Percentiles rank a stretch among this genome's conserved stretches.
Evolutionary conservation across 345 rosid species (phyloP).

Genomic region (Aethionema arabicum): DNA sequence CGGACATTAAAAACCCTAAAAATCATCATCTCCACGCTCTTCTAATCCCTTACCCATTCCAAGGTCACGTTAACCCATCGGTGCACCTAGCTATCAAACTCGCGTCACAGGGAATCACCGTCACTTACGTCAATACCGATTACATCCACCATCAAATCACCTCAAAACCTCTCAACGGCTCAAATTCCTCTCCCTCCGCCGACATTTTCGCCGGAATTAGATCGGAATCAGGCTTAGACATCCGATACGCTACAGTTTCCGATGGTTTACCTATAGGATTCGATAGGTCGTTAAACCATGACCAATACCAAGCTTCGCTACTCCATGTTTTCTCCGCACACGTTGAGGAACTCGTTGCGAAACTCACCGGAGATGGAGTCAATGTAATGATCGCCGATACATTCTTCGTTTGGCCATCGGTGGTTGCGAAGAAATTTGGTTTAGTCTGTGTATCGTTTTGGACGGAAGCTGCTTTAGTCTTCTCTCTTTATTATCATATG

Average conservation of each 20-base stretch:
- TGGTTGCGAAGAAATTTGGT: slow-evolving; percentile 57
- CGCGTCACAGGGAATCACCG: slow-evolving; percentile 71
- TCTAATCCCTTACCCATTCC: slow-evolving; percentile 65
- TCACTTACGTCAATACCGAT: slow-evolving; percentile 69
- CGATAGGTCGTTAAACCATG: slow-evolving; percentile 73
- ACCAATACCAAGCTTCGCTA: slow-evolving; percentile 55
- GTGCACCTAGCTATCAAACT: slow-evolving; percentile 70
- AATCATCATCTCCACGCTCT: slow-evolving; percentile 53
- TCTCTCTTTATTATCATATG: slow-evolving; percentile 63
- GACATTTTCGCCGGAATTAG: slow-evolving; percentile 58
- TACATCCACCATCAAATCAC: slow-evolving; percentile 57
- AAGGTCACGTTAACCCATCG: slow-evolving; percentile 72
- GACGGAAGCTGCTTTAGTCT: slow-evolving; percentile 81
- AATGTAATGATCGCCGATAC: slow-evolving; percentile 67
- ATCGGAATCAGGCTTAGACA: slow-evolving; percentile 56
- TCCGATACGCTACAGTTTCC: slow-evolving; percentile 62
- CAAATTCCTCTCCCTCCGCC: neutral
- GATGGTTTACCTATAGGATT: slow-evolving; percentile 71
- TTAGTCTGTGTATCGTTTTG: slow-evolving; percentile 71
- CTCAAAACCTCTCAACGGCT: slow-evolving; percentile 32
- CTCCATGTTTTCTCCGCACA: slow-evolving; percentile 62
- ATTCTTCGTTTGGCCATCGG: slow-evolving; percentile 70
- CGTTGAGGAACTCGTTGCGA: slow-evolving; percentile 54
- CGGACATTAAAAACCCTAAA: slow-evolving; percentile 32
- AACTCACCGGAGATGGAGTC: slow-evolving; percentile 39